A percentile compares a stretch with the other conserved stretches of the same genome.
Conservation (phyloP, 495 filamentous ascomycete genomes). For the Aeminium ludgeri region DNA sequence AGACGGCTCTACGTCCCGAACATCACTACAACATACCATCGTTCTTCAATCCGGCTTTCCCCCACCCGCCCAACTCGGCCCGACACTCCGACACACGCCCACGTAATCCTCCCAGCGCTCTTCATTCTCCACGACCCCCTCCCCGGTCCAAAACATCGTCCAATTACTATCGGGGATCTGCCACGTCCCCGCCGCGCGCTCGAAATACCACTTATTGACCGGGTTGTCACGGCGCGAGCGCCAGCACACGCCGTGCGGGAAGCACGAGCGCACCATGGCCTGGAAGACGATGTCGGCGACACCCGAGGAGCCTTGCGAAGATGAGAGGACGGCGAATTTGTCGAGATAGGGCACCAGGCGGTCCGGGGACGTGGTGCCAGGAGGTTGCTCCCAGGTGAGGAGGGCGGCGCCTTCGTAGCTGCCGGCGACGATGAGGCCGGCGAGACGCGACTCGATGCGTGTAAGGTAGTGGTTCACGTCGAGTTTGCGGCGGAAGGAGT, state of each 20-base stretch:
- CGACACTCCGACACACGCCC: constrained; percentile 58
- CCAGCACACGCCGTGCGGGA: constrained; percentile 40
- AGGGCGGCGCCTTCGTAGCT: constrained; percentile 94
- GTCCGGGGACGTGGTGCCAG: constrained; percentile 31
- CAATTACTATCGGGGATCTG: constrained; percentile 64
- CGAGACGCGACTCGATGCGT: constrained; percentile 59
- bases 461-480: constrained; percentile 67
- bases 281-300: constrained; percentile 94
- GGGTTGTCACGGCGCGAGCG: constrained; percentile 27
- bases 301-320: constrained; percentile 63
- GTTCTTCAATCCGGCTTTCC: constrained; percentile 26
- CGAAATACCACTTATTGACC: constrained; percentile 52
- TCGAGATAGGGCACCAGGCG: constrained; percentile 83
- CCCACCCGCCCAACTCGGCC: constrained; percentile 70
- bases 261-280: constrained; percentile 77
- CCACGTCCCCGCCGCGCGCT: constrained; percentile 64
- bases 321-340: constrained; percentile 88
- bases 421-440: constrained; percentile 84
- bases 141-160: constrained; percentile 97
- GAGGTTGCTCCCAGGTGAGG: constrained; percentile 82
- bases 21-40: no score
- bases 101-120: constrained; percentile 62
- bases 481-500: constrained; percentile 76
- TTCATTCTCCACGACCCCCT: constrained; percentile 31
- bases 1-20: background rate